A percentile compares a stretch with the other conserved stretches of the same genome.
Evolutionary conservation across 1,139 yeast species (phyloP).

Genomic region (Pichia sp.): DNA sequence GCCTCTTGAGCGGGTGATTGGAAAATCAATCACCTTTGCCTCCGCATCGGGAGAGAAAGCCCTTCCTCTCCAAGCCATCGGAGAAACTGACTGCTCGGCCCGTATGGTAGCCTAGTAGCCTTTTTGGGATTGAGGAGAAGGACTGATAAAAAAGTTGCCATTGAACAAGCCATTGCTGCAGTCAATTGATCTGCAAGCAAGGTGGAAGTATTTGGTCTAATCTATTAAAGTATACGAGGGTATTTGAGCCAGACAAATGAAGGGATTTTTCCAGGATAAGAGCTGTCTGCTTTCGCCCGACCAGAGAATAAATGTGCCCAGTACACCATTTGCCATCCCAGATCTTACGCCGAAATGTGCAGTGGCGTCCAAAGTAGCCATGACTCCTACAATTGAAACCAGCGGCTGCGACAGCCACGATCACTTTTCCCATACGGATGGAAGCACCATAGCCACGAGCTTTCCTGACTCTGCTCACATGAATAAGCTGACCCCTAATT

Average conservation of each 20-base stretch:
- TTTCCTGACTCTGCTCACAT: background rate
- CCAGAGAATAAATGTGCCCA: background rate
- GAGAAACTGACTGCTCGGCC: background rate
- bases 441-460: background rate
- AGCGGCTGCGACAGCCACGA: background rate
- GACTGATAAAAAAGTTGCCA: background rate
- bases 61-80: background rate
- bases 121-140: background rate
- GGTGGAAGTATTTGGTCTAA: too few species aligned
- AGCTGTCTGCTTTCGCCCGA: slow-evolving; percentile 6
- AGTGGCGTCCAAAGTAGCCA: background rate
- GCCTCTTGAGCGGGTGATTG: too few species aligned
- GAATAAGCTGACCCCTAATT: background rate
- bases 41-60: too few species aligned
- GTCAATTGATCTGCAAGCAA: background rate
- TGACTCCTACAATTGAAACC: background rate
- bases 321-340: background rate
- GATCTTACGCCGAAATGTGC: background rate
- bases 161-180: background rate
- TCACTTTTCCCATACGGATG: background rate
- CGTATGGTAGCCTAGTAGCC: background rate
- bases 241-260: background rate
- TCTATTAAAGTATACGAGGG: too few species aligned
- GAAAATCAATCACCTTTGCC: background rate
- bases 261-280: slow-evolving; percentile 4